Percentiles rank a stretch among this genome's conserved stretches.
These are phyloP conservation scores for Oehlia diaphana DNA, from an alignment of 192 early-diverging fungal species.

Conservation along the genomic window DNA sequence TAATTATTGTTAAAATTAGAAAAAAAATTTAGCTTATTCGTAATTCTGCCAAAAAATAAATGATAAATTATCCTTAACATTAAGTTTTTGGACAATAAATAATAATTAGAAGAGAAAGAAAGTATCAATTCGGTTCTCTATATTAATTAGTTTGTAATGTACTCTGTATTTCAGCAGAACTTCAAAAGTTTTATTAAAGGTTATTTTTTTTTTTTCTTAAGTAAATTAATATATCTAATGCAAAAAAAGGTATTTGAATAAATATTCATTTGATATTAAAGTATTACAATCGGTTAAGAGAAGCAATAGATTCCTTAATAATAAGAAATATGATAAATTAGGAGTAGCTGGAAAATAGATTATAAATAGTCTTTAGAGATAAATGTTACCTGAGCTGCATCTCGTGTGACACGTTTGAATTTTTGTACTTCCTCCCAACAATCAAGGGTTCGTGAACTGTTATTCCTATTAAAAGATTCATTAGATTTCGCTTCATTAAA, in stretches of 20 bases:
- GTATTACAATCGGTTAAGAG: neutral
- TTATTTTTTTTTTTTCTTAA: too few species aligned
- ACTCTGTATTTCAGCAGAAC: too few species aligned
- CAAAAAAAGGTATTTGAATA: too few species aligned
- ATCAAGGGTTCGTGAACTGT: slow-evolving; percentile 9
- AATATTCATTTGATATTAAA: too few species aligned
- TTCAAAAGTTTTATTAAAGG: too few species aligned
- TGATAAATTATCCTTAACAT: too few species aligned
- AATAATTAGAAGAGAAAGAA: neutral
- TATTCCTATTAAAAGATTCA: slow-evolving; percentile 10
- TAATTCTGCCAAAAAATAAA: too few species aligned
- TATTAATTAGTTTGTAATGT: neutral
- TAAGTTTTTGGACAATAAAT: neutral
- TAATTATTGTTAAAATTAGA: neutral
- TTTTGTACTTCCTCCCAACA: slow-evolving; percentile 15
- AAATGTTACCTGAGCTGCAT: neutral
- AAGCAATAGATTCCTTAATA: neutral
- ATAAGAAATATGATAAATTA: neutral
- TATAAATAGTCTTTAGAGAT: neutral
- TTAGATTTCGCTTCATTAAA: neutral
- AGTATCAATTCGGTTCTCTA: neutral
- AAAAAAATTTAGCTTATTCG: too few species aligned
- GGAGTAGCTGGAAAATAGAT: neutral
- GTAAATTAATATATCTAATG: too few species aligned
- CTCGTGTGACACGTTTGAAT: neutral